A percentile compares a stretch with the other conserved stretches of the same genome.
Evolutionary conservation across 805 yeast species (phyloP).

Genomic region (Lachancea cidri): DNA sequence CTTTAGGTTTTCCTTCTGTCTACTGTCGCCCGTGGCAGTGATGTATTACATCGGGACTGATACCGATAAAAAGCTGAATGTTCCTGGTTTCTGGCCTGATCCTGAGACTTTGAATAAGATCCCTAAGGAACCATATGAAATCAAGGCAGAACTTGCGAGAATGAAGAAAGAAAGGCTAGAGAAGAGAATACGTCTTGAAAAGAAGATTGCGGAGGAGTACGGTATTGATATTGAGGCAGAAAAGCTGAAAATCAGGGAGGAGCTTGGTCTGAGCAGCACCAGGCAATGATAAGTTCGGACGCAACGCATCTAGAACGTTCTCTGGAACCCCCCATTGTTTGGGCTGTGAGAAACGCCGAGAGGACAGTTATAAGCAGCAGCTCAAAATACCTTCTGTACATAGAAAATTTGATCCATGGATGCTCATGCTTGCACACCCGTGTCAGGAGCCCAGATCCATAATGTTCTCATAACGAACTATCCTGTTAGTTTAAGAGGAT

Average conservation of each 20-base stretch:
- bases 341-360: too few relatives aligned
- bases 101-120: constrained; percentile 85
- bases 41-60: constrained; percentile 93
- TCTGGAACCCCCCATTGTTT: too few relatives aligned
- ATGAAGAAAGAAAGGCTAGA: constrained; percentile 71
- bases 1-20: constrained; percentile 70
- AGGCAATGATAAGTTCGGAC: too few relatives aligned
- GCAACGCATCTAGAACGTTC: too few relatives aligned
- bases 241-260: constrained; percentile 32
- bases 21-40: constrained; percentile 80
- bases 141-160: constrained; percentile 85
- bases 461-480: too few relatives aligned
- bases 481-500: too few relatives aligned
- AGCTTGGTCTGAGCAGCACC: constrained; percentile 11
- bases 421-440: too few relatives aligned
- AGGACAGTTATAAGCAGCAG: too few relatives aligned
- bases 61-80: constrained; percentile 80
- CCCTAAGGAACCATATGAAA: constrained; percentile 90
- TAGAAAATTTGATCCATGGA: too few relatives aligned
- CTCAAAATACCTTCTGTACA: too few relatives aligned
- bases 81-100: constrained; percentile 97
- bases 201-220: constrained; percentile 54
- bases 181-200: constrained; percentile 69
- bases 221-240: constrained; percentile 57
- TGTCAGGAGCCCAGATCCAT: too few relatives aligned